Conservation (phyloP, 2,329 filamentous ascomycete species). For the Nannizzia gypsea region DNA sequence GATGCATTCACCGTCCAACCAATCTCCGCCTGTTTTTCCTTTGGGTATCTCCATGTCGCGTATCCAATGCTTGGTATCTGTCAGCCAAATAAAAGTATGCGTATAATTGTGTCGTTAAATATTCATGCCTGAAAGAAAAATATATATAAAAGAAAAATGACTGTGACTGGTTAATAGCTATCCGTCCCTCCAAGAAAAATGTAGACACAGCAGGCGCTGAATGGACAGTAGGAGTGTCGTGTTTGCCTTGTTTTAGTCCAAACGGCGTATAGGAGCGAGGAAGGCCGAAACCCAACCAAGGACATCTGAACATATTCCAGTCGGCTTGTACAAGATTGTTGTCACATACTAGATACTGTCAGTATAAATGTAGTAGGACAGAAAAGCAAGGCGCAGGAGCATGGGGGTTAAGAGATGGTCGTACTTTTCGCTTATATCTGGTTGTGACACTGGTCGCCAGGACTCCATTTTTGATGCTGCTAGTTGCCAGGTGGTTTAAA, state of each 20-base stretch:
- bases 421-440: conserved; percentile 79
- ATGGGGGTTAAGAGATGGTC: conserved; percentile 7
- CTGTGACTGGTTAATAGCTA: neutral
- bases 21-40: neutral
- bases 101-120: conserved; percentile 3
- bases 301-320: conserved; percentile 31
- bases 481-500: conserved; percentile 89
- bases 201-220: too few species aligned
- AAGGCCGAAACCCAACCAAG: neutral
- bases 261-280: neutral
- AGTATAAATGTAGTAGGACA: conserved; percentile 11
- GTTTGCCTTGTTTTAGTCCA: neutral
- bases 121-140: neutral
- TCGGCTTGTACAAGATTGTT: conserved; percentile 94
- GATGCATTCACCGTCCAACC: conserved; percentile 1
- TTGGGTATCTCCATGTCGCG: neutral
- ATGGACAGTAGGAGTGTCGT: neutral
- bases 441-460: conserved; percentile 92
- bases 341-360: conserved; percentile 65
- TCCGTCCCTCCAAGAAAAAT: neutral
- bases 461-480: conserved; percentile 94
- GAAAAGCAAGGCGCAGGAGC: conserved; percentile 2
- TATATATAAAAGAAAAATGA: neutral
- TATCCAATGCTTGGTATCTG: conserved; percentile 3
- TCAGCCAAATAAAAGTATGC: neutral